Base-by-base conservation (phyloP, 2,329 filamentous ascomycete species). In the Orbilia blumenaviensis region DNA sequence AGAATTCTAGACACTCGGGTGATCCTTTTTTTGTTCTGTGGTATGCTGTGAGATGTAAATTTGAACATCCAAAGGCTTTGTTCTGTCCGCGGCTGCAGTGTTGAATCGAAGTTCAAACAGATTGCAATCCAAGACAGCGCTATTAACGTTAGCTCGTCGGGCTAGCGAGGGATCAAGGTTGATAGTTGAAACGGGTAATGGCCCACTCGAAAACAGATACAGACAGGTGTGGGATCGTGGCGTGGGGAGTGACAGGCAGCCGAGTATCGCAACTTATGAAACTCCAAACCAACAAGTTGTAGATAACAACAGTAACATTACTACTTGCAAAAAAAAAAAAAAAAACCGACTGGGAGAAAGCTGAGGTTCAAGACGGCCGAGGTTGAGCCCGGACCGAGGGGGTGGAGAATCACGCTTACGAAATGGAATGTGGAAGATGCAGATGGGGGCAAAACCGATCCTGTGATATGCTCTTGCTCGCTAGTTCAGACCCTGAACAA, bases 151-250 rank as follows among this genome's bases (percentile, higher is more conserved):
- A 63, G 63, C 27, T 50, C 58, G 29, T 29, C 71, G 44, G 21
- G 56, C 64, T 63, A 63, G 71, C 36, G 42, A 72, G 56, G 71
- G 71, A 68, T 75, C 71, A 68, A 75, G 63, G 71, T 75, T 68
- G 46, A 67, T 50, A 58, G 16, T 25, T 75, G 71, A 75, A 75
- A 75, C 71, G 71, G 38, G 18, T 21, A 60, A 63, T 56, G 71
- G 63, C 56, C 63, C 71, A 58, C 63, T 63, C 16, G 21, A 64
- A 52, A 75, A 63, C 42, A 66, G 62, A 32, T 60, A 41, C 50
- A 61, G 16, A 32, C 25, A 48, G 23, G 14, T 38, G 25, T 34
- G 7, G 18, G 34, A 66, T 54, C 58, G 67, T 72, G 67, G 60
- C 66, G 66, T 64, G 58, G 56, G 36, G 41, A 62, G n/a, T 64